Conservation (phyloP, 345 rosid genomes). For the Hevea brasiliensis region DNA sequence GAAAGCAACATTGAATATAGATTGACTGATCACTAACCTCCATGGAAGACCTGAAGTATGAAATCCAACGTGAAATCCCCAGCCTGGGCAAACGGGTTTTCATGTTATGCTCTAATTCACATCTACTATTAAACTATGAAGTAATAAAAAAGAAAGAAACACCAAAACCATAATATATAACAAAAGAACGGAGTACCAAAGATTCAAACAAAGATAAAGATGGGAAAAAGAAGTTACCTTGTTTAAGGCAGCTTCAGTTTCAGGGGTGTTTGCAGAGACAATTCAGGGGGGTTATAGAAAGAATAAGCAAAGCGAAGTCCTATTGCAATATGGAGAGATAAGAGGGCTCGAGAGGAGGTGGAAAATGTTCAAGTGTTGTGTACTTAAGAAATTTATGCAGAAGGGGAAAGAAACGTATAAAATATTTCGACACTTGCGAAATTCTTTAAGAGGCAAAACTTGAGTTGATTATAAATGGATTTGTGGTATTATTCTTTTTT, state of each 20-base stretch:
- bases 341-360: constrained; percentile 3
- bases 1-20: constrained; percentile 10
- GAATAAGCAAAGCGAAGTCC: neutral
- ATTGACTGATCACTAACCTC: constrained; percentile 28
- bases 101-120: constrained; percentile 32
- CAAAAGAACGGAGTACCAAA: neutral
- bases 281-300: neutral
- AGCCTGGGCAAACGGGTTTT: constrained; percentile 40
- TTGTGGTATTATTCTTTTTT: too few relatives aligned
- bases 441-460: neutral
- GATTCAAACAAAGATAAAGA: constrained; percentile 1
- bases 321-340: neutral
- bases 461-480: neutral
- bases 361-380: neutral
- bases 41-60: constrained; percentile 30
- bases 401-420: neutral
- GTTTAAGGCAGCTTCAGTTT: constrained; percentile 14
- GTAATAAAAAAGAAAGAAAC: neutral
- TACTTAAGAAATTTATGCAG: neutral
- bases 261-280: neutral
- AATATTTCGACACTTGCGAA: neutral
- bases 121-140: constrained; percentile 22
- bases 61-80: constrained; percentile 38
- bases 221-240: constrained; percentile 6
- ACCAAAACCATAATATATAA: neutral